Conservation (phyloP, 768 basidiomycete genomes). For the Lactifluus subvellereus region DNA sequence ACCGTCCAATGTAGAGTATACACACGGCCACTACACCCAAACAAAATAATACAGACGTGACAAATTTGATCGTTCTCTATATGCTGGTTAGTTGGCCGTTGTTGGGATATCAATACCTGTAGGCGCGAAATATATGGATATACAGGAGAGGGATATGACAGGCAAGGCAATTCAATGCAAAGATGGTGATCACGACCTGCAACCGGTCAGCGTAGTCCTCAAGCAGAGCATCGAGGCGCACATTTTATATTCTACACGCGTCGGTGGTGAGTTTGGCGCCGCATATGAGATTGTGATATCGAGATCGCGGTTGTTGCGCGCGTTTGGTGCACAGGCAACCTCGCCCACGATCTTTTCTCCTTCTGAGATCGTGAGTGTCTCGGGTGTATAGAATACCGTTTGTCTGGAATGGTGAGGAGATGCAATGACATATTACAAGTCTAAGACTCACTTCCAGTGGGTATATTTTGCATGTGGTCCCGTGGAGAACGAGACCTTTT, state of each 20-base stretch:
- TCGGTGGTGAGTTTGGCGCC: slow-evolving; percentile 27
- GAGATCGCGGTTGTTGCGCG: slow-evolving; percentile 89
- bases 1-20: background rate
- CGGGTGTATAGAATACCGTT: slow-evolving; percentile 96
- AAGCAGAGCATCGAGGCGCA: slow-evolving; percentile 47
- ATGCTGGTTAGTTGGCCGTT: background rate
- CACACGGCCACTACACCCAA: background rate
- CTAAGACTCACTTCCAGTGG: slow-evolving; percentile 80
- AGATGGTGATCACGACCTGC: slow-evolving; percentile 58
- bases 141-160: background rate
- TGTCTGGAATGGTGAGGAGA: slow-evolving; percentile 46
- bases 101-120: slow-evolving; percentile 14
- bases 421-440: background rate
- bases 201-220: slow-evolving; percentile 54
- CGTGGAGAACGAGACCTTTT: slow-evolving; percentile 92
- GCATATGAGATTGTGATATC: slow-evolving; percentile 80
- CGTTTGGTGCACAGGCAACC: slow-evolving; percentile 81
- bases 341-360: slow-evolving; percentile 69
- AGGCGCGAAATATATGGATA: background rate
- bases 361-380: slow-evolving; percentile 60
- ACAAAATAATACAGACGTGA: slow-evolving; percentile 2
- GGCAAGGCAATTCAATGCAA: background rate
- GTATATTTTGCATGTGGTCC: slow-evolving; percentile 97
- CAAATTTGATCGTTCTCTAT: background rate
- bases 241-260: slow-evolving; percentile 74